Evolutionary conservation across 2,329 filamentous ascomycete genomes (phyloP), one percentile per base, ranked within the genome.

Genomic region (Cladosporium oxysporum): DNA sequence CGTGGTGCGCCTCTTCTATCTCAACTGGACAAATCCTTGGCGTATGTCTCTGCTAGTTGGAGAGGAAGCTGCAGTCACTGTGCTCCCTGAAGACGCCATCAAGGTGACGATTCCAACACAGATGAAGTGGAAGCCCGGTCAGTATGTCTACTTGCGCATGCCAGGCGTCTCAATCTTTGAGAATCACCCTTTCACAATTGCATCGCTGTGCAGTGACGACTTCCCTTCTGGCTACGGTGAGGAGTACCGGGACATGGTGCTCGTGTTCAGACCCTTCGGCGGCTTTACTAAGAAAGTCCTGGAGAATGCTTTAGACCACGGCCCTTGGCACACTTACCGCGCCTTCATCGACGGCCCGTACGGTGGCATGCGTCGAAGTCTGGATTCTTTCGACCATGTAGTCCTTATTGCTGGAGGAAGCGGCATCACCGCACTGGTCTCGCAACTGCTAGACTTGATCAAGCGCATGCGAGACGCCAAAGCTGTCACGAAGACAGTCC

Each of bases 401-500:
- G 90, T 98, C 47, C 85, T 98, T 64, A 93, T 98, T 72, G 94
- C 94, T 0, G 95, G 95, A 58, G 95, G 95, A 52, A 97, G 92
- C 71, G 94, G 94, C 29, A 95, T 98, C 75, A 98, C 95, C 0
- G 93, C 94, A 10, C 87, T 97, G 67, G 91, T 97, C 76, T 96
- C 92, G 10, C 93, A 98, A 76, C 83, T 98, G 2, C 84, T 97
- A 26, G 92, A 96, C 71, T 83, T 98, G n/a, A 96, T 97, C 80
- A 97, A 97, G 80, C 89, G 93, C 66, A 97, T 98, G 90, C 89
- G 93, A 66, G 93, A 97, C 75, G 91, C 92, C 59, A 97, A 97
- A 78, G 93, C 94, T 37, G 92, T 97, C 53, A 97, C 93, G 1
- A 92, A 91, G 76, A 91, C 90, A 69, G 90, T 98, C 5, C 90